A percentile compares a stretch with the other conserved stretches of the same genome.
Evolutionary conservation across 371 early-diverging fungal species (phyloP).

Genomic region (Mortierella sp.): DNA sequence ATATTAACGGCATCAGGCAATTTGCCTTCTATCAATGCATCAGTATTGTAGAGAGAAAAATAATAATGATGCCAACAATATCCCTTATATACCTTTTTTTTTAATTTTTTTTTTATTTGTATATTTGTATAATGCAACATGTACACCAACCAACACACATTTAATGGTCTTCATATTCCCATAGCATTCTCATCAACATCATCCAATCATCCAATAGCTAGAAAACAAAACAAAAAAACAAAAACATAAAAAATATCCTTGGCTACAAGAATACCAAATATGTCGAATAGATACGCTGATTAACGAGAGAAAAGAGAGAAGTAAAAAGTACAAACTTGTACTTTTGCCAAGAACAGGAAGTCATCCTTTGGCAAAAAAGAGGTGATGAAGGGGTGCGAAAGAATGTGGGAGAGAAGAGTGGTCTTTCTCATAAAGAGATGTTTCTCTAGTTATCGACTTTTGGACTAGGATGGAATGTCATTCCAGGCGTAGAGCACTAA

Average conservation of each 20-base stretch:
- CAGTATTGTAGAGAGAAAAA: neutral
- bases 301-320: too few relatives aligned
- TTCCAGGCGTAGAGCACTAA: too few relatives aligned
- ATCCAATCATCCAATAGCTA: neutral
- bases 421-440: neutral
- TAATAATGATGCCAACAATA: neutral
- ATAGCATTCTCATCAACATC: neutral
- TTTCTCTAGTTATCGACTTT: neutral
- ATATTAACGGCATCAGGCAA: neutral
- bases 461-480: neutral
- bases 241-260: neutral
- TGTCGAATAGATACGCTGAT: too few relatives aligned
- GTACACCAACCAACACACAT: neutral
- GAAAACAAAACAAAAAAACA: neutral
- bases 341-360: too few relatives aligned
- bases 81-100: neutral
- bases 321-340: too few relatives aligned
- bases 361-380: too few relatives aligned
- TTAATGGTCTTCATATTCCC: neutral
- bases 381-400: neutral
- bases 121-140: neutral
- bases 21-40: constrained; percentile 1
- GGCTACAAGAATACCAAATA: too few relatives aligned
- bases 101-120: too few relatives aligned
- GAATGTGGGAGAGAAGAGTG: neutral